Conservation (phyloP, 164 flowering plant genomes). For the grape (Vitis vinifera) region DNA sequence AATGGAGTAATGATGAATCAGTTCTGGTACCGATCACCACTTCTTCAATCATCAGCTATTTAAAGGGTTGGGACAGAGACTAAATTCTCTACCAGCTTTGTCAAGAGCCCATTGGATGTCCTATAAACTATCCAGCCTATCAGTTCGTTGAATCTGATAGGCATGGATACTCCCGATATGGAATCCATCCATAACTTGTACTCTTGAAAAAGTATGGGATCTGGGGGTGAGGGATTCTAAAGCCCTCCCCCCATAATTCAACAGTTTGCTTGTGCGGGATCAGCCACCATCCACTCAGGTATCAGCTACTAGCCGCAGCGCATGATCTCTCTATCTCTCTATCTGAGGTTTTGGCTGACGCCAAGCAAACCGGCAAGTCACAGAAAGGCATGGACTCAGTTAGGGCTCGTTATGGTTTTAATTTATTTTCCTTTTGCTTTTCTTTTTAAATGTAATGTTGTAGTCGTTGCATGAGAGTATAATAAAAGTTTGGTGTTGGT, state of each 20-base stretch:
- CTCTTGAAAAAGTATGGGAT: slow-evolving; percentile 22
- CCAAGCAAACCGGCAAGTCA: slow-evolving; percentile 69
- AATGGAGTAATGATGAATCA: neutral
- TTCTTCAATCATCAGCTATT: slow-evolving; percentile 26
- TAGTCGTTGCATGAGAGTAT: no score
- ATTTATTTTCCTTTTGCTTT: neutral
- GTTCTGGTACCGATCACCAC: neutral
- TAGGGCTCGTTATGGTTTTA: slow-evolving; percentile 24
- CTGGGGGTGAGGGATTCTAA: neutral
- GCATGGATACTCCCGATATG: slow-evolving; percentile 22
- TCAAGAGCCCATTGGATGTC: slow-evolving; percentile 25
- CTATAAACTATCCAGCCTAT: slow-evolving; percentile 3
- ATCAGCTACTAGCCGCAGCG: neutral
- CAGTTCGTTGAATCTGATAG: slow-evolving; percentile 13
- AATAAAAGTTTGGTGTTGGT: no score
- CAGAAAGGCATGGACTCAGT: slow-evolving; percentile 45
- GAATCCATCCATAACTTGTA: slow-evolving; percentile 26
- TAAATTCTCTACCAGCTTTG: slow-evolving; percentile 26
- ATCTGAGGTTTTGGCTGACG: slow-evolving; percentile 26
- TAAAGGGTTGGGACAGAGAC: slow-evolving; percentile 16
- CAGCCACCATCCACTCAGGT: neutral
- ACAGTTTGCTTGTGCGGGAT: slow-evolving; percentile 18
- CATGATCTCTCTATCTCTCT: neutral
- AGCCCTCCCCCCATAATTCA: slow-evolving; percentile 1
- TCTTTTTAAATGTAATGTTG: neutral